Percentiles rank a stretch among this genome's conserved stretches.
Evolutionary conservation across 768 basidiomycete species (phyloP).

Genomic region (Suillus hirtellus): DNA sequence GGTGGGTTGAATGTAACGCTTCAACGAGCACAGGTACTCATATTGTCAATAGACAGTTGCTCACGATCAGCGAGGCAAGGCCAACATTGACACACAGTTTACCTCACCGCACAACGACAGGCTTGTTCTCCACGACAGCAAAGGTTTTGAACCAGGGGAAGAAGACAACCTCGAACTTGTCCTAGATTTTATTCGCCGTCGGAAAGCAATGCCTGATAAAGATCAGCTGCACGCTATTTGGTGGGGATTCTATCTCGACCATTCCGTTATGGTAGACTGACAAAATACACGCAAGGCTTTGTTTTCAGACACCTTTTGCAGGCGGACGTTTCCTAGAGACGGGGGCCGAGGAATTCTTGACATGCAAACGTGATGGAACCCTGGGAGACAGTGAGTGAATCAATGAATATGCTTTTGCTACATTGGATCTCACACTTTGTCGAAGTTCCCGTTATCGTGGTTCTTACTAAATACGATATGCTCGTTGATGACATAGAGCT

Average conservation of each 20-base stretch:
- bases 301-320: not conserved
- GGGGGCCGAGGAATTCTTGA: not conserved
- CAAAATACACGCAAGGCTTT: not conserved
- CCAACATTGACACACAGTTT: slow-evolving; percentile 12
- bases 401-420: not conserved
- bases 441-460: slow-evolving; percentile 2
- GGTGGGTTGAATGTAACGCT: not conserved
- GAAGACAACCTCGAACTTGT: not conserved
- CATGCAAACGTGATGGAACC: not conserved
- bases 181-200: slow-evolving; percentile 11
- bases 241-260: not conserved
- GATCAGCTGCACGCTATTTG: slow-evolving; percentile 19
- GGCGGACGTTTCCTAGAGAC: slow-evolving; percentile 1
- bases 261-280: not conserved
- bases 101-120: slow-evolving; percentile 9
- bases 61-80: slow-evolving; percentile 7
- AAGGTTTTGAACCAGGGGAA: too few species aligned
- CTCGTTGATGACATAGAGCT: not conserved
- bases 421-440: too few species aligned
- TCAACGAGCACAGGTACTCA: not conserved
- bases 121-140: too few species aligned
- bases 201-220: not conserved
- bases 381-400: slow-evolving; percentile 11
- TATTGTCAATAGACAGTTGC: not conserved
- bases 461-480: slow-evolving; percentile 10